These are phyloP conservation scores for Apiospora rasikravindrae DNA, from an alignment of 2,329 filamentous ascomycete genomes.

Conservation along the genomic window DNA sequence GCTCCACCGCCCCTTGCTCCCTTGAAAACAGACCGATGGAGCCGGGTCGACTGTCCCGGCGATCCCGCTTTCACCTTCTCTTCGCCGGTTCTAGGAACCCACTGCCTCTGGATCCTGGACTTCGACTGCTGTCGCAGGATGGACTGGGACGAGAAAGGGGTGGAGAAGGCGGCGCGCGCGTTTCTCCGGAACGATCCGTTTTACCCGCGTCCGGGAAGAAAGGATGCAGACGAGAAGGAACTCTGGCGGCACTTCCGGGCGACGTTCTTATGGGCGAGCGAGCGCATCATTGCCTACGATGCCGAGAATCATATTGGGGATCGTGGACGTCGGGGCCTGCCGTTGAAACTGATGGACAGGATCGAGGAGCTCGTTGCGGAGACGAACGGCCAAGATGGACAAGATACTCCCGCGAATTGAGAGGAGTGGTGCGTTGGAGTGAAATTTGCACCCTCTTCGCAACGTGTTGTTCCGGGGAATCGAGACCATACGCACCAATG, in stretches of 20 bases:
- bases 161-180: conserved; percentile 46
- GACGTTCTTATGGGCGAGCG: conserved; percentile 25
- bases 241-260: conserved; percentile 34
- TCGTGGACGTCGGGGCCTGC: neutral
- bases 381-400: neutral
- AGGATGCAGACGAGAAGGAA: conserved; percentile 19
- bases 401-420: neutral
- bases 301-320: no score
- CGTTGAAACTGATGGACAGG: neutral
- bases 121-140: conserved; percentile 48
- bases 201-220: conserved; percentile 47
- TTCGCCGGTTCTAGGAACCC: neutral
- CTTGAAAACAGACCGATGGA: neutral
- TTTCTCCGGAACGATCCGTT: conserved; percentile 59
- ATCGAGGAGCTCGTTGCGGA: neutral
- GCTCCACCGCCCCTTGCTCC: conserved; percentile 30
- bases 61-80: neutral
- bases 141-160: conserved; percentile 44
- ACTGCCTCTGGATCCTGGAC: conserved; percentile 50
- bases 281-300: neutral
- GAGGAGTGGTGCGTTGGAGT: no score
- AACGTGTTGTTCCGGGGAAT: no score
- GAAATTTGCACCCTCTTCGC: no score
- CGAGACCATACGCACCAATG: no score
- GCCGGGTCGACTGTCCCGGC: no score